phyloP scores from a whole-genome alignment of 441 rosid species.

The Syzygium malaccense region DNA sequence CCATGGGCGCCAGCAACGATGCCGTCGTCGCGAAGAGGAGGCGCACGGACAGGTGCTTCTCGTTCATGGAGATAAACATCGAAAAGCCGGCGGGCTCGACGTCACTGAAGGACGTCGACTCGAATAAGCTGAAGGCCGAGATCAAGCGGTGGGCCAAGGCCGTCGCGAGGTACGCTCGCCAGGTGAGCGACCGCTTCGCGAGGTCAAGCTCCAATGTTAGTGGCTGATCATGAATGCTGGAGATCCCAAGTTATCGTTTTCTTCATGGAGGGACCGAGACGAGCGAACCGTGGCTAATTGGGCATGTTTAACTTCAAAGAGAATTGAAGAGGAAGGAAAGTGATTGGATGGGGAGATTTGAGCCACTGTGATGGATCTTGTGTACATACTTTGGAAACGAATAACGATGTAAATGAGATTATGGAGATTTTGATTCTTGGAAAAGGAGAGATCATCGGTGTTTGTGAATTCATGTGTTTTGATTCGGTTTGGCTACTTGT shows the following conservation, averaged over 20 bases:
- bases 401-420: neutral
- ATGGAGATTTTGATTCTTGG: neutral
- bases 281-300: neutral
- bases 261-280: neutral
- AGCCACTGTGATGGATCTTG: neutral
- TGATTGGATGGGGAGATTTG: neutral
- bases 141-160: slow-evolving; percentile 82
- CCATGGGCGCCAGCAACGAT: neutral
- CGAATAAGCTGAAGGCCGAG: slow-evolving; percentile 56
- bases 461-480: neutral
- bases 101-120: slow-evolving; percentile 45
- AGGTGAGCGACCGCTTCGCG: slow-evolving; percentile 48
- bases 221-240: neutral
- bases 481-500: neutral
- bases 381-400: neutral
- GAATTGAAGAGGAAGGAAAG: neutral
- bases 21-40: slow-evolving; percentile 6
- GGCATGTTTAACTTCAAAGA: neutral
- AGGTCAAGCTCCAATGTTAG: slow-evolving; percentile 14
- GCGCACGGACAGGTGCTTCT: slow-evolving; percentile 17
- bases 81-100: slow-evolving; percentile 22
- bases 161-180: slow-evolving; percentile 71
- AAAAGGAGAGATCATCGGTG: neutral
- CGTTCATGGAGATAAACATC: slow-evolving; percentile 39
- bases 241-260: neutral